These are phyloP conservation scores for Penicillium arizonense DNA, from an alignment of 495 filamentous ascomycete genomes.

Conservation along the genomic window DNA sequence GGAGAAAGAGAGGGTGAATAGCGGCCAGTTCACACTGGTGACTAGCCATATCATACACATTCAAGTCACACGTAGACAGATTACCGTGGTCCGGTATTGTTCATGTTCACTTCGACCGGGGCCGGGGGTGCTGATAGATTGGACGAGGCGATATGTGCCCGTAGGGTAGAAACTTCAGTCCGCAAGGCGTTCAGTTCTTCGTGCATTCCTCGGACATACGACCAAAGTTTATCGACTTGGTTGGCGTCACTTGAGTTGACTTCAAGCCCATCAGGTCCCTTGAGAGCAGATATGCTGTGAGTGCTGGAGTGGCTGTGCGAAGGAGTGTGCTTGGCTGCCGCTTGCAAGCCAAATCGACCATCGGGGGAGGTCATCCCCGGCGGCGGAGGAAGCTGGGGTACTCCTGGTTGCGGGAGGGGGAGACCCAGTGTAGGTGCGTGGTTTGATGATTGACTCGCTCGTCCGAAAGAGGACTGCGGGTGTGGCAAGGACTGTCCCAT, in stretches of 20 bases:
- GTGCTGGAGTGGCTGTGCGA: slow-evolving; percentile 43
- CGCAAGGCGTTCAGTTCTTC: slow-evolving; percentile 39
- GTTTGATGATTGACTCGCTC: slow-evolving; percentile 37
- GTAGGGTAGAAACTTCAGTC: slow-evolving; percentile 39
- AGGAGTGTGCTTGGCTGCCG: slow-evolving; percentile 29
- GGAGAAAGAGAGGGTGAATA: slow-evolving; percentile 1
- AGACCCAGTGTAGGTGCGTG: slow-evolving; percentile 31
- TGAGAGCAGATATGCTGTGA: slow-evolving; percentile 31
- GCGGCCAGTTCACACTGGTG: neutral
- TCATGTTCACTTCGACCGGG: slow-evolving; percentile 20
- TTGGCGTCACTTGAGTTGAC: slow-evolving; percentile 24
- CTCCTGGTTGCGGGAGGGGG: slow-evolving; percentile 38
- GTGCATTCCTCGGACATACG: slow-evolving; percentile 44
- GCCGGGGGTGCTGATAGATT: slow-evolving; percentile 23
- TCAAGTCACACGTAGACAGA: slow-evolving; percentile 13
- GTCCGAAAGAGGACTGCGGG: slow-evolving; percentile 63
- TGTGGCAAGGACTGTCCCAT: slow-evolving; percentile 58
- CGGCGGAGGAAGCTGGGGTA: slow-evolving; percentile 52
- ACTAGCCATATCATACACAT: slow-evolving; percentile 26
- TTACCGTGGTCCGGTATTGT: slow-evolving; percentile 24
- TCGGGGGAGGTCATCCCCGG: slow-evolving; percentile 50
- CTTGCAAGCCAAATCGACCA: slow-evolving; percentile 41
- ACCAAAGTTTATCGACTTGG: slow-evolving; percentile 43
- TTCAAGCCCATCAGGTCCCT: slow-evolving; percentile 28
- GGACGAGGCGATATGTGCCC: slow-evolving; percentile 39